phyloP scores from a whole-genome alignment of 2,329 filamentous ascomycete genomes.

The Dryadomyces sulphureus region DNA sequence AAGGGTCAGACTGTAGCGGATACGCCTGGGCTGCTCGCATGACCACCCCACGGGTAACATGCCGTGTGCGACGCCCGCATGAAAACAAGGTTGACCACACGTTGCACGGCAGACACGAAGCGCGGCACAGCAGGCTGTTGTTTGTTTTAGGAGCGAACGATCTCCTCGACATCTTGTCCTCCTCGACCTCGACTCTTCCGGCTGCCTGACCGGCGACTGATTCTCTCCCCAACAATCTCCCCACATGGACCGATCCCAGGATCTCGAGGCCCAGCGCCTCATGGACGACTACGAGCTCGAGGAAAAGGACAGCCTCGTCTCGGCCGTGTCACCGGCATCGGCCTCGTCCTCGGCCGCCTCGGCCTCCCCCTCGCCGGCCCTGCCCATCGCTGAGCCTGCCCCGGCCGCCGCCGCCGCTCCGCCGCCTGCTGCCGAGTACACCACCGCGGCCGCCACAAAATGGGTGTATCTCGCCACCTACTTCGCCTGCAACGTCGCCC shows the following conservation, averaged over 20 bases:
- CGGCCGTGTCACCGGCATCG: not conserved
- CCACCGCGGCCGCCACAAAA: conserved; percentile 14
- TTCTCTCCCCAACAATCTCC: not conserved
- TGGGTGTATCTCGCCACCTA: conserved; percentile 14
- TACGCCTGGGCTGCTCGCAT: no score
- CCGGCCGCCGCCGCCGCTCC: not conserved
- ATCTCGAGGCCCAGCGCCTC: conserved; percentile 12
- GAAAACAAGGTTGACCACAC: no score
- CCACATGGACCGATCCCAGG: not conserved
- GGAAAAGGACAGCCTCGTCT: not conserved
- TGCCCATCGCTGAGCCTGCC: not conserved
- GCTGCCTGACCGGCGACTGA: no score
- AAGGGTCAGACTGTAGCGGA: no score
- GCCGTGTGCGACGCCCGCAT: no score
- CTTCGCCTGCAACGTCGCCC: conserved; percentile 12
- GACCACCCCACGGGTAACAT: no score
- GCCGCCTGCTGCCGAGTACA: conserved; percentile 15
- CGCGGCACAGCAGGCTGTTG: no score
- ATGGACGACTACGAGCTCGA: not conserved
- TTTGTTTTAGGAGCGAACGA: no score
- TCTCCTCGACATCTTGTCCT: not conserved
- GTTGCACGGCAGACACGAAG: no score
- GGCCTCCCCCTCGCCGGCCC: not conserved
- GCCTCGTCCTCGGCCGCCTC: not conserved
- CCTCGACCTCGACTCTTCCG: not conserved